Conservation (phyloP, 208 protist species). For the Trypanosoma brucei region DNA sequence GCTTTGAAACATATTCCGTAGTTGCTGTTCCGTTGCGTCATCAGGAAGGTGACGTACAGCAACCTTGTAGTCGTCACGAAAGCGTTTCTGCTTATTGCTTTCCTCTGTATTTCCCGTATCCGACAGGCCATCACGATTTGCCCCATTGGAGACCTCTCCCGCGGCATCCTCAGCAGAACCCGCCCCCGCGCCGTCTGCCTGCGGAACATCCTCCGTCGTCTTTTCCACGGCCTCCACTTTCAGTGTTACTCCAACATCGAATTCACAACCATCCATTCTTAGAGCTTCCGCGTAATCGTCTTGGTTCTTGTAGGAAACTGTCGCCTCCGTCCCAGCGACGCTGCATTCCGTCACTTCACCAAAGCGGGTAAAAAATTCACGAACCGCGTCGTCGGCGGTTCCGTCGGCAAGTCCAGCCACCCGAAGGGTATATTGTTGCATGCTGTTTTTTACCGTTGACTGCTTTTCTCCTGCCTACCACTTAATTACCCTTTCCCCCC, state of each 20-base stretch:
- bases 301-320: constrained; percentile 27
- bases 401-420: constrained; percentile 46
- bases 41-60: constrained; percentile 33
- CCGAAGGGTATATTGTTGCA: constrained; percentile 15
- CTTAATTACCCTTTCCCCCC: background rate
- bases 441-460: background rate
- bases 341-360: constrained; percentile 44
- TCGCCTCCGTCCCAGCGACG: constrained; percentile 22
- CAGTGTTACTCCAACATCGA: constrained; percentile 29
- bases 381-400: constrained; percentile 42
- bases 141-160: background rate
- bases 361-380: constrained; percentile 63
- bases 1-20: constrained; percentile 43
- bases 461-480: too few species aligned
- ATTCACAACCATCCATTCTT: constrained; percentile 30
- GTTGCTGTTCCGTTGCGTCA: constrained; percentile 24
- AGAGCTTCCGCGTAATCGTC: constrained; percentile 39
- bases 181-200: too few species aligned
- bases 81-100: constrained; percentile 10
- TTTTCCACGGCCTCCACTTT: constrained; percentile 13
- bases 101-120: constrained; percentile 17
- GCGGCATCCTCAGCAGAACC: too few species aligned
- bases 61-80: constrained; percentile 37
- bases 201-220: background rate
- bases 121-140: background rate